These are phyloP conservation scores for Cymbopogon flexuosus DNA, from an alignment of 202 grass and related monocot species.

Conservation along the genomic window DNA sequence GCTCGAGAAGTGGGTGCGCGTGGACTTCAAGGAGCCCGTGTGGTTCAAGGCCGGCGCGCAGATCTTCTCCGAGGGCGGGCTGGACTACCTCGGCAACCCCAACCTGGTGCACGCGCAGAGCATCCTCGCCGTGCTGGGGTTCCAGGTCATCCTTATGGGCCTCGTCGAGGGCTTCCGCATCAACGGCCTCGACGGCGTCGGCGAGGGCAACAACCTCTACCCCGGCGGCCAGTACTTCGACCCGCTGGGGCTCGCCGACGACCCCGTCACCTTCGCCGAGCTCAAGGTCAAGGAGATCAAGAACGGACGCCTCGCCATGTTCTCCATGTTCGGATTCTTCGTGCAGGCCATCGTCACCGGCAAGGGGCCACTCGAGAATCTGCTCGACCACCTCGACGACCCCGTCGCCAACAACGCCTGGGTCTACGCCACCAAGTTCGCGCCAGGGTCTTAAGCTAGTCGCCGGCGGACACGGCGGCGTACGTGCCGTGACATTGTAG, in stretches of 20 bases:
- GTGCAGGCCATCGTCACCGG: slow-evolving; percentile 96
- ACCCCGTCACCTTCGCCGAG: slow-evolving; percentile 79
- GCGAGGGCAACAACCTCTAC: slow-evolving; percentile 92
- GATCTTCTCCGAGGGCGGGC: slow-evolving; percentile 95
- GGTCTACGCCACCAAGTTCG: slow-evolving; percentile 96
- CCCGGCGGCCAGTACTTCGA: slow-evolving; percentile 95
- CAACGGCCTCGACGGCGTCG: slow-evolving; percentile 82
- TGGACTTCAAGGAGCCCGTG: slow-evolving; percentile 95
- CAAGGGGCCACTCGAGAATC: slow-evolving; percentile 92
- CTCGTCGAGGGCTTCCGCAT: slow-evolving; percentile 96
- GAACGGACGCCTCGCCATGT: slow-evolving; percentile 96
- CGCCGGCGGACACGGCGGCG: too few species aligned
- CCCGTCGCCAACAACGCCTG: slow-evolving; percentile 97
- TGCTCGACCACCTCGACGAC: slow-evolving; percentile 86
- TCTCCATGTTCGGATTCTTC: slow-evolving; percentile 98
- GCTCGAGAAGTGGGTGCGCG: slow-evolving; percentile 86
- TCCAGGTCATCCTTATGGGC: slow-evolving; percentile 95
- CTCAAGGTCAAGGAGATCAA: slow-evolving; percentile 99
- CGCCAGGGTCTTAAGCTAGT: slow-evolving; percentile 56
- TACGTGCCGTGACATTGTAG: slow-evolving; percentile 29
- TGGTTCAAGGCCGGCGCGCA: slow-evolving; percentile 99
- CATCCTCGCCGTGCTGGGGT: slow-evolving; percentile 85
- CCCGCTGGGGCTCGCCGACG: slow-evolving; percentile 85
- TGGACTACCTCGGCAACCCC: slow-evolving; percentile 98
- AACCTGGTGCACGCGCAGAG: slow-evolving; percentile 98